A percentile compares a stretch with the other conserved stretches of the same genome.
Evolutionary conservation across 2,329 filamentous ascomycete species (phyloP).

Genomic region (Didymella glomerata): DNA sequence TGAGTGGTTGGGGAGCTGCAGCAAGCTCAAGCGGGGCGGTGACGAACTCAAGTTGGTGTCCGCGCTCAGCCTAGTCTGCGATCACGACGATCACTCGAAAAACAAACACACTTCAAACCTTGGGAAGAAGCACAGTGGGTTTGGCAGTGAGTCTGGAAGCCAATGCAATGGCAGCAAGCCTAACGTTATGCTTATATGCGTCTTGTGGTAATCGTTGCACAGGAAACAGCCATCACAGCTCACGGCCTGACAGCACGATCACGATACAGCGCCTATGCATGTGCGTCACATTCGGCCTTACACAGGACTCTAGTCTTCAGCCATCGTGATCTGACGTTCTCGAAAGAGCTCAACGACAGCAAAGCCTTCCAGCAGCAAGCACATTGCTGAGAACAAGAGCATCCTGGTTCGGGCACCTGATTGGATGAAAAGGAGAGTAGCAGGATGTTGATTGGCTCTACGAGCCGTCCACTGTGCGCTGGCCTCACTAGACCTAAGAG

Average conservation of each 20-base stretch:
- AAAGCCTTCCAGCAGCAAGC: conserved; percentile 3
- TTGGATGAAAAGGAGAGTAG: conserved; percentile 6
- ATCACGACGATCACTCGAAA: conserved; percentile 3
- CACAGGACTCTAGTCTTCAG: conserved; percentile 9
- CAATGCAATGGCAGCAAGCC: conserved; percentile 5
- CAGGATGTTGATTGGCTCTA: conserved; percentile 32
- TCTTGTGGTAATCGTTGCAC: conserved; percentile 38
- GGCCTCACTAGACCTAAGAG: conserved; percentile 29
- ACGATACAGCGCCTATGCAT: conserved; percentile 21
- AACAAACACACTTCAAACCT: background rate
- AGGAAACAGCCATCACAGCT: conserved; percentile 19
- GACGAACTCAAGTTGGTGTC: conserved; percentile 12
- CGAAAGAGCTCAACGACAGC: background rate
- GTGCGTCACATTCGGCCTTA: conserved; percentile 15
- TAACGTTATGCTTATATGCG: conserved; percentile 39
- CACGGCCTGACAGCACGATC: conserved; percentile 10
- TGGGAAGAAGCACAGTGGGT: background rate
- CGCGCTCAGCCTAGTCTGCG: conserved; percentile 5
- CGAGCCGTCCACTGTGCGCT: conserved; percentile 42
- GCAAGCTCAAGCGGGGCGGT: conserved; percentile 35
- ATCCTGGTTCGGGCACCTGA: background rate
- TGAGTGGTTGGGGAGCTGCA: conserved; percentile 43
- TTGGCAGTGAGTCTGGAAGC: background rate
- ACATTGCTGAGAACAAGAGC: conserved; percentile 3
- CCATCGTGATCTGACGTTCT: conserved; percentile 7